Conservation (phyloP, 1,284 basidiomycete genomes). For the Cerrena zonata region DNA sequence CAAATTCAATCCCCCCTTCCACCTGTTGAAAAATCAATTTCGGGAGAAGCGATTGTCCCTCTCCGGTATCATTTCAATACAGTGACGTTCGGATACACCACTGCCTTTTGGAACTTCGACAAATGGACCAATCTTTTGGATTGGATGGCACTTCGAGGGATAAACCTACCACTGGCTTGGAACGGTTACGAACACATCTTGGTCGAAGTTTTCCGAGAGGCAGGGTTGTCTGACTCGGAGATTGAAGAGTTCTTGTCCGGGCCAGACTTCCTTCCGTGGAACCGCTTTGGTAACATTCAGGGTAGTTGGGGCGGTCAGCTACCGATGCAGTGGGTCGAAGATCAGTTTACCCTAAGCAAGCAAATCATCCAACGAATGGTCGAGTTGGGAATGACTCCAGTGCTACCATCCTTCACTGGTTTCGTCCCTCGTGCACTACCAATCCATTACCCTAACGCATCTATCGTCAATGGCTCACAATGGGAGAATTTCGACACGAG, state of each 20-base stretch:
- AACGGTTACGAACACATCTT: slow-evolving; percentile 38
- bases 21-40: slow-evolving; percentile 26
- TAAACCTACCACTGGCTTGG: slow-evolving; percentile 41
- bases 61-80: slow-evolving; percentile 40
- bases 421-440: slow-evolving; percentile 35
- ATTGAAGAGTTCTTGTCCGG: slow-evolving; percentile 34
- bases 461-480: slow-evolving; percentile 31
- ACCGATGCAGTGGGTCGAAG: slow-evolving; percentile 34
- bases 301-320: slow-evolving; percentile 34
- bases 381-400: slow-evolving; percentile 41
- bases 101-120: slow-evolving; percentile 37
- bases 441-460: slow-evolving; percentile 32
- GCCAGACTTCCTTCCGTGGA: slow-evolving; percentile 40
- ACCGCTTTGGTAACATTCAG: slow-evolving; percentile 41
- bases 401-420: slow-evolving; percentile 40
- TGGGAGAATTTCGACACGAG: slow-evolving; percentile 32
- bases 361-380: slow-evolving; percentile 36
- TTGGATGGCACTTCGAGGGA: slow-evolving; percentile 40
- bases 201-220: slow-evolving; percentile 34
- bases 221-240: slow-evolving; percentile 32
- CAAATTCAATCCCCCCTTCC: slow-evolving; percentile 29
- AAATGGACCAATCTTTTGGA: slow-evolving; percentile 41
- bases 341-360: slow-evolving; percentile 36
- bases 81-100: slow-evolving; percentile 39
- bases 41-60: slow-evolving; percentile 31